Base-by-base conservation (phyloP, 352 stramenopile genomes). In the Globisporangium megalacanthum region DNA sequence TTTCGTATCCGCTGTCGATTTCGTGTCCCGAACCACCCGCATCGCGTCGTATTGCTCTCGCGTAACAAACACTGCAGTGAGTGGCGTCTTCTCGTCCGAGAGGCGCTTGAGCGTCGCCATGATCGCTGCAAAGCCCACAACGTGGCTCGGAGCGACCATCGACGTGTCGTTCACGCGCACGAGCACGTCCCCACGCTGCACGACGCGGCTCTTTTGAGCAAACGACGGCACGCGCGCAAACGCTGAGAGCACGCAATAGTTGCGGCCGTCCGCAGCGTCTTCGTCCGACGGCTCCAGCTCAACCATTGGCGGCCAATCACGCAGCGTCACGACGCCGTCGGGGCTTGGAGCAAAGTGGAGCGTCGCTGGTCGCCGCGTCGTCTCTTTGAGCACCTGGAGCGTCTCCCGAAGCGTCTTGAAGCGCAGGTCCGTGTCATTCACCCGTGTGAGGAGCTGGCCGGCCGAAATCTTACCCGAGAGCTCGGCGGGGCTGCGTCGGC, bases 241-340 rank as follows among this genome's bases (percentile, higher is more conserved):
- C 8, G 77, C 78, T 6, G 78, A 80, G 3, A 94, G 49, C 6
- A 88, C 75, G 11, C 89, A 79, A 46, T 91, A 86, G 46, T 76
- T 86, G 15, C 73, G 74, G 6, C 61, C 73, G 48, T 83, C 78
- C 1, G 69, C 72, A 5, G 69, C 58, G 47, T 89, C 81, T 54
- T 88, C 77, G 35, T 86, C 70, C 8, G 62, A 76, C 17, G 70
- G 72, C 57, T 94, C 84, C 47, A 86, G 61, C 54, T 91, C 80
- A 20, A 94, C 69, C 76, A 92, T 88, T 22, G 84, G 84, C n/a
- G 84, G 84, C 84, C 84, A 94, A 19, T 88, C 70, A 0, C 75
- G 78, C 36, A 94, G 58, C 57, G 78, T 89, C 47, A 94, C 76
- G 49, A 94, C 79, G 10, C 75, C 69, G 54, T 94, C 84, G 0